A percentile compares a stretch with the other conserved stretches of the same genome.
Conservation (phyloP, 805 yeast species). For the Suhomyces canberraensis region DNA sequence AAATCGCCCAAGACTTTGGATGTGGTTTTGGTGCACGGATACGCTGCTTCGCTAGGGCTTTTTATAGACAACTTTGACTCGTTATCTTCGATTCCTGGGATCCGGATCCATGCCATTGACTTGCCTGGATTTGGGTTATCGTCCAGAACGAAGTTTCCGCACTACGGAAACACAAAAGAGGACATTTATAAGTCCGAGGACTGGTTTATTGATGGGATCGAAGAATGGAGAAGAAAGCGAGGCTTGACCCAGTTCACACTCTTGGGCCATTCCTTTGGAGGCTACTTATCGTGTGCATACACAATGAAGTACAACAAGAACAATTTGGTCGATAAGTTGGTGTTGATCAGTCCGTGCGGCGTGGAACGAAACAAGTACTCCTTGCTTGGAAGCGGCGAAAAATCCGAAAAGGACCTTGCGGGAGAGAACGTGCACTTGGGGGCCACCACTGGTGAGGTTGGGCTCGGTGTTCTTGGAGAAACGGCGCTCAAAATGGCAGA, state of each 20-base stretch:
- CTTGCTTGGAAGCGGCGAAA: conserved; percentile 11
- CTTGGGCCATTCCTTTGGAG: conserved; percentile 46
- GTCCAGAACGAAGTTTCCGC: conserved; percentile 49
- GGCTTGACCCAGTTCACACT: conserved; percentile 33
- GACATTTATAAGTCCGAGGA: conserved; percentile 37
- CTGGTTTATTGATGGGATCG: conserved; percentile 44
- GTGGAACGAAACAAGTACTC: conserved; percentile 36
- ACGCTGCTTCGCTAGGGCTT: conserved; percentile 87
- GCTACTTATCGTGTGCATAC: conserved; percentile 42
- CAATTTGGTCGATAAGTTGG: conserved; percentile 33
- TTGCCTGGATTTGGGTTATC: conserved; percentile 72
- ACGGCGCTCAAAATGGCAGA: not conserved
- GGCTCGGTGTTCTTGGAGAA: conserved; percentile 26
- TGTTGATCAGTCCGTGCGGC: conserved; percentile 43
- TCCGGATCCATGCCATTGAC: conserved; percentile 64
- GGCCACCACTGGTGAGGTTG: conserved; percentile 9
- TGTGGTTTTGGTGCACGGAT: conserved; percentile 83
- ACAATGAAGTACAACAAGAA: conserved; percentile 38
- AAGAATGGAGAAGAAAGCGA: conserved; percentile 39
- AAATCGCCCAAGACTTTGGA: conserved; percentile 29
- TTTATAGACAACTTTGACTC: conserved; percentile 65
- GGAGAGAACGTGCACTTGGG: conserved; percentile 14
- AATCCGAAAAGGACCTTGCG: conserved; percentile 9
- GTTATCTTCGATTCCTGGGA: conserved; percentile 48
- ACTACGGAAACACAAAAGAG: conserved; percentile 27